These are phyloP conservation scores for Penicillium vulpinum DNA, from an alignment of 2,329 filamentous ascomycete species.

Conservation along the genomic window DNA sequence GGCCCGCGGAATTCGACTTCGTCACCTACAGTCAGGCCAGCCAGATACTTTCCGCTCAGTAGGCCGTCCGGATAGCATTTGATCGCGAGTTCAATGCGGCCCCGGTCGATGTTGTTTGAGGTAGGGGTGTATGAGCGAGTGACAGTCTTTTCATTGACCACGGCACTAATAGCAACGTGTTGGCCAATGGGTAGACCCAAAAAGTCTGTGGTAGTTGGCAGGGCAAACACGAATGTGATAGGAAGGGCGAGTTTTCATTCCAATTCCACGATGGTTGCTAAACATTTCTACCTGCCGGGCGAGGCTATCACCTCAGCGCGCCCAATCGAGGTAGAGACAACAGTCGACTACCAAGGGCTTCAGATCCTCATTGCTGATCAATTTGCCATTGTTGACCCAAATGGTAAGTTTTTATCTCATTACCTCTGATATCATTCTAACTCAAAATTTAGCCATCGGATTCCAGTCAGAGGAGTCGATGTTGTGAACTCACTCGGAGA, in stretches of 20 bases:
- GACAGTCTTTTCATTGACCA: slow-evolving; percentile 48
- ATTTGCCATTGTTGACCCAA: slow-evolving; percentile 34
- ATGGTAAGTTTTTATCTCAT: slow-evolving; percentile 17
- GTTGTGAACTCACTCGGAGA: slow-evolving; percentile 10
- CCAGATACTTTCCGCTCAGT: slow-evolving; percentile 33
- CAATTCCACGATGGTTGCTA: slow-evolving; percentile 15
- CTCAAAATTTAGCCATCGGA: slow-evolving; percentile 14
- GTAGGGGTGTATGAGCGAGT: slow-evolving; percentile 55
- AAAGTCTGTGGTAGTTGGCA: slow-evolving; percentile 47
- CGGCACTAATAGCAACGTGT: slow-evolving; percentile 54
- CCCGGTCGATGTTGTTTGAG: slow-evolving; percentile 34
- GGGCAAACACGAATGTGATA: slow-evolving; percentile 51
- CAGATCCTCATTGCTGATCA: slow-evolving; percentile 28
- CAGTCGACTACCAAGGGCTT: slow-evolving; percentile 20
- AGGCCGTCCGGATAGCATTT: slow-evolving; percentile 37
- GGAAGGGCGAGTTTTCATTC: no score
- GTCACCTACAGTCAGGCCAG: slow-evolving; percentile 33
- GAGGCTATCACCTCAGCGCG: slow-evolving; percentile 23
- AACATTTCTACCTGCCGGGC: slow-evolving; percentile 23
- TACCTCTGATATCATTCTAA: background rate
- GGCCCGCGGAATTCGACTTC: slow-evolving; percentile 39
- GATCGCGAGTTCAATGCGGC: slow-evolving; percentile 34
- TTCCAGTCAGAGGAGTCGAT: slow-evolving; percentile 20
- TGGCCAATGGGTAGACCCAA: slow-evolving; percentile 59
- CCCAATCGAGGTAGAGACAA: slow-evolving; percentile 23